phyloP scores from a whole-genome alignment of 1,284 basidiomycete species.

The Ustilago trichophora region DNA sequence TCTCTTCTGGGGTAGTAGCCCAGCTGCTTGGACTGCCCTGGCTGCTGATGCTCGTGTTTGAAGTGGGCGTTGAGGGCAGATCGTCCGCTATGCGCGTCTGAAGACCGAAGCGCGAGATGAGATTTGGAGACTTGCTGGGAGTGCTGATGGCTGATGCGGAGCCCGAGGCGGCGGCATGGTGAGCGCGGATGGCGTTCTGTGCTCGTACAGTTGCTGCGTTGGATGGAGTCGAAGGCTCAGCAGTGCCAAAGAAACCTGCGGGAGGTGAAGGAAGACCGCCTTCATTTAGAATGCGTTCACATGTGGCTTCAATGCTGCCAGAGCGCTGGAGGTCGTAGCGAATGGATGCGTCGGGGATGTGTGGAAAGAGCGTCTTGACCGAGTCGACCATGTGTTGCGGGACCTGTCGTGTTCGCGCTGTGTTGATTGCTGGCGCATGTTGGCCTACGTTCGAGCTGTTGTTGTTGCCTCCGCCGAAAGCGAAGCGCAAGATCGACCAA shows the following conservation, averaged over 20 bases:
- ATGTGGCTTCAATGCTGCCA: slow-evolving; percentile 57
- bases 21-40: slow-evolving; percentile 37
- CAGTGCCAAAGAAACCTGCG: slow-evolving; percentile 45
- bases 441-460: slow-evolving; percentile 3
- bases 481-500: slow-evolving; percentile 58
- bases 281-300: slow-evolving; percentile 58
- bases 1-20: slow-evolving; percentile 38
- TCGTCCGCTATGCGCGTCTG: slow-evolving; percentile 29
- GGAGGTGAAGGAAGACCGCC: slow-evolving; percentile 54
- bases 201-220: slow-evolving; percentile 15
- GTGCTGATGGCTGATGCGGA: slow-evolving; percentile 16
- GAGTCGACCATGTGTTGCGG: slow-evolving; percentile 56
- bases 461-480: slow-evolving; percentile 45
- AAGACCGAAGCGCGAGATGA: slow-evolving; percentile 50
- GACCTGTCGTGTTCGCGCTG: slow-evolving; percentile 31
- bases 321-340: slow-evolving; percentile 57
- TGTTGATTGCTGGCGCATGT: slow-evolving; percentile 27
- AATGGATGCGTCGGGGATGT: slow-evolving; percentile 57
- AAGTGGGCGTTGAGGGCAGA: slow-evolving; percentile 13
- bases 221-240: slow-evolving; percentile 16
- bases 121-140: slow-evolving; percentile 29
- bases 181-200: slow-evolving; percentile 19
- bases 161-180: slow-evolving; percentile 10
- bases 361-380: slow-evolving; percentile 59
- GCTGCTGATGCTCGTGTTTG: slow-evolving; percentile 13